Evolutionary conservation across 1,139 yeast species (phyloP).

Genomic region (Candida labiduridarum): DNA sequence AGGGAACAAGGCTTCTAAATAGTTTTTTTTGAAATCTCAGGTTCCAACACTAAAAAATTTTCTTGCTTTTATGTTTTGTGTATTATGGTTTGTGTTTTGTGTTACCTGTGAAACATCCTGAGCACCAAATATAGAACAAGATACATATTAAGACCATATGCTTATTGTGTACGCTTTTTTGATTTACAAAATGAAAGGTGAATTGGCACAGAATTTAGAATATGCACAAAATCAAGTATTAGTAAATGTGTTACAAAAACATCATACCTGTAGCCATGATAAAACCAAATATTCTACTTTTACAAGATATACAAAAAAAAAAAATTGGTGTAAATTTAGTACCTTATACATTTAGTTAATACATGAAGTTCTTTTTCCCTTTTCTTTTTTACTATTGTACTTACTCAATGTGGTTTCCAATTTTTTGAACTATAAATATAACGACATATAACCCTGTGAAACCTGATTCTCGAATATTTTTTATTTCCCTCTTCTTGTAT

Average conservation of each 20-base stretch:
- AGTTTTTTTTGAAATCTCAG: not conserved
- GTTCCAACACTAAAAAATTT: not conserved
- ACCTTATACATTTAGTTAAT: not conserved
- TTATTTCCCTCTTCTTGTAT: not conserved
- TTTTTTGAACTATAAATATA: not conserved
- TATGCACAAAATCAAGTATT: not conserved
- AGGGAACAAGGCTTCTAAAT: not conserved
- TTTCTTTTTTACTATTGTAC: not conserved
- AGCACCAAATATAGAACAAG: not conserved
- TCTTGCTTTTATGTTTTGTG: not conserved
- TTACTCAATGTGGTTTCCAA: not conserved
- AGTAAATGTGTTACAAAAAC: not conserved
- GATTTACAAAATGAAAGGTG: not conserved
- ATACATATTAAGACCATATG: not conserved
- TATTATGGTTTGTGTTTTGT: too few species aligned
- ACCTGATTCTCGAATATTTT: not conserved
- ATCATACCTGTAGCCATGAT: not conserved
- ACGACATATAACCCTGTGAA: not conserved
- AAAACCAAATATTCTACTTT: not conserved
- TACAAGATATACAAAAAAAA: not conserved
- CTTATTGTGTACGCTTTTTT: not conserved
- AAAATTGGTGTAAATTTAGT: not conserved
- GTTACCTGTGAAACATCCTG: not conserved
- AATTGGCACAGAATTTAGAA: not conserved
- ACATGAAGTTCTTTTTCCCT: constrained; percentile 1